Evolutionary conservation across 1,284 basidiomycete genomes (phyloP).

Genomic region (Ganoderma meredithae): DNA sequence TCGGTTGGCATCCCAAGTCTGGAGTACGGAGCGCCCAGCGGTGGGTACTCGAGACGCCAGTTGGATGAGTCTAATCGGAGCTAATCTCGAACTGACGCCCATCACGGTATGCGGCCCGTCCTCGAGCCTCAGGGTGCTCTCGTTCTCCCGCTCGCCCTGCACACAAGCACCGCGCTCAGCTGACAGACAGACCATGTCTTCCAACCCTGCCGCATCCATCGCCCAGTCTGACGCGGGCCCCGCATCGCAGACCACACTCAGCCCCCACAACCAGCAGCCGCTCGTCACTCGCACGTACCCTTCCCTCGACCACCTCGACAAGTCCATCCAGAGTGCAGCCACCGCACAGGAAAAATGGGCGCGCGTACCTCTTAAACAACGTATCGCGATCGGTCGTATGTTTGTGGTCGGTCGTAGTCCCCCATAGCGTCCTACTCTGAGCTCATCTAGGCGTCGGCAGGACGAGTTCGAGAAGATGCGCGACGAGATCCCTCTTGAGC

Average conservation of each 20-base stretch:
- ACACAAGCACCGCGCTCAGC: neutral
- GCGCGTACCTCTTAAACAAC: slow-evolving; percentile 70
- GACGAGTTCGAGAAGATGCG: slow-evolving; percentile 78
- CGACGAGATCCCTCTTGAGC: slow-evolving; percentile 77
- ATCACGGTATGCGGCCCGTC: no score
- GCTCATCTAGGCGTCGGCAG: slow-evolving; percentile 45
- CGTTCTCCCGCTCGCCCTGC: neutral
- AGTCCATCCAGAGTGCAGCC: slow-evolving; percentile 61
- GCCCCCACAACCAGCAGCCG: slow-evolving; percentile 70
- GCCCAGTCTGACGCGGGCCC: slow-evolving; percentile 22
- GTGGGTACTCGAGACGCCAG: slow-evolving; percentile 6
- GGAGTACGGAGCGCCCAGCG: neutral
- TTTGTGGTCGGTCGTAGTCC: slow-evolving; percentile 67
- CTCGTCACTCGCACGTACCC: slow-evolving; percentile 68
- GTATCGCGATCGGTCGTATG: slow-evolving; percentile 75
- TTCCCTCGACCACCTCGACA: slow-evolving; percentile 62
- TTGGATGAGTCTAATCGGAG: neutral
- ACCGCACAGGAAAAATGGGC: slow-evolving; percentile 81
- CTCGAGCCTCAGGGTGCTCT: neutral
- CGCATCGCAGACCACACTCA: slow-evolving; percentile 68
- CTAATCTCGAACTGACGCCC: no score
- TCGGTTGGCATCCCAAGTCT: neutral
- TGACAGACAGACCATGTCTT: slow-evolving; percentile 9
- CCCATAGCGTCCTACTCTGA: neutral
- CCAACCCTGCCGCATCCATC: slow-evolving; percentile 18